Conservation (phyloP, 768 basidiomycete species). For the Tylopilus subfusipes region DNA sequence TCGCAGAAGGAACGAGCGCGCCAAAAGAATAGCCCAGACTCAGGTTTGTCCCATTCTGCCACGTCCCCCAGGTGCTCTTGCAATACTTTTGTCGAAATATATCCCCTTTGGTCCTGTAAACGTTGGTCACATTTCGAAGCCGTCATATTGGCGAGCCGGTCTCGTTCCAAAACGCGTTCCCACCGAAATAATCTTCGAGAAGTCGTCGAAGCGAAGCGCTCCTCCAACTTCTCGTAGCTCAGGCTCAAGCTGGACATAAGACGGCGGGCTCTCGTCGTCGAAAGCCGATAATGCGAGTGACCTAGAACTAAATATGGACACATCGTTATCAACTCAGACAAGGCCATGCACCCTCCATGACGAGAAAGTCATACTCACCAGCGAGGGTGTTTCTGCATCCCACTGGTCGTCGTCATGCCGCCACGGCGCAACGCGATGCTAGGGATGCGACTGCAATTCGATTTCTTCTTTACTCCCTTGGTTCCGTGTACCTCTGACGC, state of each 20-base stretch:
- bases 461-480: constrained; percentile 46
- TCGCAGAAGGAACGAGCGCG: constrained; percentile 28
- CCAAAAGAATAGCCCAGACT: constrained; percentile 87
- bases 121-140: constrained; percentile 60
- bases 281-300: constrained; percentile 66
- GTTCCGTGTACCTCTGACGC: constrained; percentile 67
- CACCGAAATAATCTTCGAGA: constrained; percentile 73
- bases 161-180: constrained; percentile 55
- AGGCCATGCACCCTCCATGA: constrained; percentile 53
- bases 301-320: constrained; percentile 35
- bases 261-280: constrained; percentile 51
- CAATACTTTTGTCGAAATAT: constrained; percentile 79
- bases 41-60: constrained; percentile 58
- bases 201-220: constrained; percentile 78
- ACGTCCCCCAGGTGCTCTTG: constrained; percentile 65
- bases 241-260: constrained; percentile 73
- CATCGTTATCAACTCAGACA: background rate
- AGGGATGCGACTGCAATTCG: background rate
- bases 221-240: constrained; percentile 63
- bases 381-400: constrained; percentile 57
- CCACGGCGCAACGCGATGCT: constrained; percentile 47
- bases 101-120: constrained; percentile 66
- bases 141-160: constrained; percentile 40
- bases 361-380: constrained; percentile 62
- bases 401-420: constrained; percentile 60